These are phyloP conservation scores for Chenopodium suecicum DNA, from an alignment of 148 eudicot species.

Conservation along the genomic window DNA sequence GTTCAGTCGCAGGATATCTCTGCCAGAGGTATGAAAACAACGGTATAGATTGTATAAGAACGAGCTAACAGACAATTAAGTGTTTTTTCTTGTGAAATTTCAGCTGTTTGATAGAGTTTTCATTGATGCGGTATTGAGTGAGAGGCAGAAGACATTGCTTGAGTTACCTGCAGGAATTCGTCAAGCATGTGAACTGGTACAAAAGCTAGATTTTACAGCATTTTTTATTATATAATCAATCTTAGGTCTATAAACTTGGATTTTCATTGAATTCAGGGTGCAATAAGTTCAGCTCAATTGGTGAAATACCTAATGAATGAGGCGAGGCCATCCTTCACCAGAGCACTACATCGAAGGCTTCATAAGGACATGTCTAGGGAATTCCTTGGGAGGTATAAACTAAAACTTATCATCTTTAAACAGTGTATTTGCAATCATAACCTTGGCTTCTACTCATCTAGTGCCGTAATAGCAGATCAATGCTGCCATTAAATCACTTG, in stretches of 20 bases:
- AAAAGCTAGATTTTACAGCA: neutral
- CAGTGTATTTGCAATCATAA: too few species aligned
- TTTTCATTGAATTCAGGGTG: conserved; percentile 41
- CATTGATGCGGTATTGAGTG: conserved; percentile 70
- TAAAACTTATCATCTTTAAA: too few species aligned
- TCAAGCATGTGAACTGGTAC: conserved; percentile 74
- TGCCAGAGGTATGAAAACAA: conserved; percentile 48
- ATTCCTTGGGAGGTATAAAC: conserved; percentile 65
- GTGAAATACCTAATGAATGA: conserved; percentile 58
- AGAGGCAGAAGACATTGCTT: conserved; percentile 77
- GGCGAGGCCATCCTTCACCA: conserved; percentile 63
- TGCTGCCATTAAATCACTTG: neutral
- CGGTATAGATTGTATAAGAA: too few species aligned
- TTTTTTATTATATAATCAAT: too few species aligned
- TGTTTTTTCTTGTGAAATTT: too few species aligned
- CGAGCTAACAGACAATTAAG: too few species aligned
- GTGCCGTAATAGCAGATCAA: neutral
- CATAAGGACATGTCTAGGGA: conserved; percentile 66
- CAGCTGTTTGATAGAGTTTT: conserved; percentile 66
- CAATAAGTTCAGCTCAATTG: conserved; percentile 75
- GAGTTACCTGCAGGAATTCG: conserved; percentile 74
- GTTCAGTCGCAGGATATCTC: conserved; percentile 55
- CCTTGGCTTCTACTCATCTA: too few species aligned
- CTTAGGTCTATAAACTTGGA: too few species aligned
- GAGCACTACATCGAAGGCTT: conserved; percentile 59